These are phyloP conservation scores for Thymus quinquecostatus DNA, from an alignment of 257 asterid species.

Conservation along the genomic window DNA sequence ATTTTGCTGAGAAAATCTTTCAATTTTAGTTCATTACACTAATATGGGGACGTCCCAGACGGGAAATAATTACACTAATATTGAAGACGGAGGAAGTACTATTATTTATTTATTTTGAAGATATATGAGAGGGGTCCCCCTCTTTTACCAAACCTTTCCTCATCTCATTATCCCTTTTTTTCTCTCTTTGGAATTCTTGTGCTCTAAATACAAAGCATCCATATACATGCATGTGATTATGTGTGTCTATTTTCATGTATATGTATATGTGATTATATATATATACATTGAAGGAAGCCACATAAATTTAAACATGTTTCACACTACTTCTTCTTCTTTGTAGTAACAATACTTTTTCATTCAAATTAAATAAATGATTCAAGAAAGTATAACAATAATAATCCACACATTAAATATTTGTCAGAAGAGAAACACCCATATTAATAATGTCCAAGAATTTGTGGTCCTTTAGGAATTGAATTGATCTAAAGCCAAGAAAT, in stretches of 20 bases:
- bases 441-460: conserved; percentile 30
- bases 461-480: conserved; percentile 17
- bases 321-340: no score
- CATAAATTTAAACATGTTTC: no score
- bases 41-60: no score
- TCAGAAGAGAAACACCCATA: conserved; percentile 13
- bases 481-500: conserved; percentile 33
- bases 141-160: conserved; percentile 37
- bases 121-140: conserved; percentile 30
- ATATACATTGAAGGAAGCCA: no score
- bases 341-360: no score
- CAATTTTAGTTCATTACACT: no score
- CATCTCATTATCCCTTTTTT: conserved; percentile 27
- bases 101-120: neutral
- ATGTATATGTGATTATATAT: neutral
- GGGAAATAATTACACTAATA: no score
- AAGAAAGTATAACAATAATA: no score
- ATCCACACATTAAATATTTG: conserved; percentile 15
- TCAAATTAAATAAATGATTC: no score
- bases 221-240: conserved; percentile 13
- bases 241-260: neutral
- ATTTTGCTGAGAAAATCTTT: no score
- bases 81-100: no score
- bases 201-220: conserved; percentile 29
- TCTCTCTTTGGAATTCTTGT: conserved; percentile 19